These are phyloP conservation scores for Saccharum officinarum DNA, from an alignment of 176 grass and related monocot genomes.

Conservation along the genomic window DNA sequence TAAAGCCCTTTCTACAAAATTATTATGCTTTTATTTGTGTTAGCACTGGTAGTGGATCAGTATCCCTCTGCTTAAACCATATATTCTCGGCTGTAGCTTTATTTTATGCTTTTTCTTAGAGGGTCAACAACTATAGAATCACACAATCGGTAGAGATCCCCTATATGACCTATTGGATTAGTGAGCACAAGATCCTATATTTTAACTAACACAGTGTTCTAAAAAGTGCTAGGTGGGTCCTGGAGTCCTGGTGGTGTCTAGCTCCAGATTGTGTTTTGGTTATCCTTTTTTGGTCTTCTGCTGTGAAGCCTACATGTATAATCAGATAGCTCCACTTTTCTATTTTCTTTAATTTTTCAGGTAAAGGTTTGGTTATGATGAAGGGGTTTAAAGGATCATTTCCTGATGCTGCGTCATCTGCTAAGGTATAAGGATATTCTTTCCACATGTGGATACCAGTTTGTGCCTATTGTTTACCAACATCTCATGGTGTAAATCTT, in stretches of 20 bases:
- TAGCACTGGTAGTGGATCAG: background rate
- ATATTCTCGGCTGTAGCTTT: background rate
- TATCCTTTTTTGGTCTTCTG: background rate
- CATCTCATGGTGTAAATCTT: constrained; percentile 6
- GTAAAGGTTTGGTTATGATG: constrained; percentile 63
- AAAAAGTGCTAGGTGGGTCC: background rate
- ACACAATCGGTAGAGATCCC: background rate
- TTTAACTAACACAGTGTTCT: background rate
- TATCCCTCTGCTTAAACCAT: background rate
- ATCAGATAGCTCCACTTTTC: background rate
- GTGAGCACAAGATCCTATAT: background rate
- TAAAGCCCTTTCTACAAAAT: background rate
- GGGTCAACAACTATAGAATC: background rate
- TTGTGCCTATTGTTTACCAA: constrained; percentile 18
- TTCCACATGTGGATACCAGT: constrained; percentile 3
- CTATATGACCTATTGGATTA: background rate
- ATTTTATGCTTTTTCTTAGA: background rate
- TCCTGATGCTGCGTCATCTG: constrained; percentile 72
- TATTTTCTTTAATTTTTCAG: constrained; percentile 38
- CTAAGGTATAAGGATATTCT: constrained; percentile 54
- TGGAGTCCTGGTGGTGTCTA: background rate
- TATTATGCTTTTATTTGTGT: constrained; percentile 5
- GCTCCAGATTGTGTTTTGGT: background rate
- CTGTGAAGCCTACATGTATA: background rate
- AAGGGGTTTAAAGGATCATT: constrained; percentile 78